Evolutionary conservation across 495 filamentous ascomycete genomes (phyloP), one percentile per base, ranked within the genome.

Genomic region (Endocarpon pusillum): DNA sequence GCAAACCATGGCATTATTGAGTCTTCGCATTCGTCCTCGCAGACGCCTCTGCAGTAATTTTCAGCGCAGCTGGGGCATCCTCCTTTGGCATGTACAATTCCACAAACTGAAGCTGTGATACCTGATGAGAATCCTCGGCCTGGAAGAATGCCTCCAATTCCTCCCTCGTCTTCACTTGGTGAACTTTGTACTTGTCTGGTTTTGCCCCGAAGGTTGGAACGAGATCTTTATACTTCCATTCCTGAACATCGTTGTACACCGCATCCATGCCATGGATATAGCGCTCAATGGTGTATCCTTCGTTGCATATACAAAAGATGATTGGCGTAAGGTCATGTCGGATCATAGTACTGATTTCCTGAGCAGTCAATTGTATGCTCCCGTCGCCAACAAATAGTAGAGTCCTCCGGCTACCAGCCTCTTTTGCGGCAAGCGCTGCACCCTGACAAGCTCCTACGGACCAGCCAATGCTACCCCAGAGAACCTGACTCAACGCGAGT

Each of bases 301-400:
- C 53, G 33, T 70, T 70, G 46, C 63, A 67, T 29, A 68, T 68
- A 10, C 66, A 56, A 31, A 70, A 83, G 21, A 94, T 71, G 44
- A 86, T 91, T 10, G 84, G 71, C 34, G 78, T 75, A 24, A 94
- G 54, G 12, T 69, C 62, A 35, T 82, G 75, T 10, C 73, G 66
- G 34, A 94, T 66, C 66, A 93, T 89, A 14, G 84, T 89, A 49
- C 75, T 79, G 32, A 94, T 46, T 51, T 92, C 83, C 48, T 94
- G 86, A 3, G 67, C 71, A 1, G 84, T 91, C 23, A 93, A 59
- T 44, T 94, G 81, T 41, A 86, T 69, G 41, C 75, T 81, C 16
- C 86, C 86, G 43, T 94, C 86, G 29, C 85, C 86, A 11, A 83
- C 81, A 42, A 89, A 85, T 35, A 94, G 59, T 33, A 94, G 73